Base-by-base conservation (phyloP, 1,139 yeast genomes). In the Schwanniomyces etchellsii region DNA sequence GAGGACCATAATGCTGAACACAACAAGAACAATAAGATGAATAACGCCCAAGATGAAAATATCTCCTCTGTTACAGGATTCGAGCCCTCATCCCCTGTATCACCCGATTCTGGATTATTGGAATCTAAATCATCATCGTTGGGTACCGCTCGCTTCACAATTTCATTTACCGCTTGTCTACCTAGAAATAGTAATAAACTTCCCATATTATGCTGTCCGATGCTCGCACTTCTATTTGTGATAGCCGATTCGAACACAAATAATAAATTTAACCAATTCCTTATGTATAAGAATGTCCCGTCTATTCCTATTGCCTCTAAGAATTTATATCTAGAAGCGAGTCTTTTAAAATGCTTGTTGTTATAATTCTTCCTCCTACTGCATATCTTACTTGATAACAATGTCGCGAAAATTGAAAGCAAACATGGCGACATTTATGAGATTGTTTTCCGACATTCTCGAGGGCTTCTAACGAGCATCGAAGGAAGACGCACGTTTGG, bases 61-160 rank as follows among this genome's bases (percentile, higher is more conserved):
- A 91, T 88, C 55, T 91, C 98, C 47, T 91, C 96, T 2, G 93
- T 80, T n/a, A 88, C 84, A 0, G 97, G 96, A 48, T 85, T 86
- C n/a, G 80, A 70, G 20, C 74, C 79, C 11, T 76, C 80, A 32
- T 74, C 83, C 35, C 74, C 84, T 0, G 82, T 70, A 28, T 67
- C 43, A 11, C 73, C 57, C 16, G 62, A 47, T 30, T 70, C 79
- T 4, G 79, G 76, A 4, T 60, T 47, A 28, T 67, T 73, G 26
- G 65, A 73, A 16, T 61, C 62, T 47, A 30, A 24, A 14, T 56
- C 59, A n/a, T 47, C 43, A 24, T 45, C 55, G 22, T 43, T 44
- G 13, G 48, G 42, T 24, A 57, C 25, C 7, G 61, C 65, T 35
- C 68, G 44, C 34, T 56, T 60, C 24, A 57, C 35, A 24, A 62